phyloP scores from a whole-genome alignment of 805 yeast genomes.

The Babjeviella inositovora region DNA sequence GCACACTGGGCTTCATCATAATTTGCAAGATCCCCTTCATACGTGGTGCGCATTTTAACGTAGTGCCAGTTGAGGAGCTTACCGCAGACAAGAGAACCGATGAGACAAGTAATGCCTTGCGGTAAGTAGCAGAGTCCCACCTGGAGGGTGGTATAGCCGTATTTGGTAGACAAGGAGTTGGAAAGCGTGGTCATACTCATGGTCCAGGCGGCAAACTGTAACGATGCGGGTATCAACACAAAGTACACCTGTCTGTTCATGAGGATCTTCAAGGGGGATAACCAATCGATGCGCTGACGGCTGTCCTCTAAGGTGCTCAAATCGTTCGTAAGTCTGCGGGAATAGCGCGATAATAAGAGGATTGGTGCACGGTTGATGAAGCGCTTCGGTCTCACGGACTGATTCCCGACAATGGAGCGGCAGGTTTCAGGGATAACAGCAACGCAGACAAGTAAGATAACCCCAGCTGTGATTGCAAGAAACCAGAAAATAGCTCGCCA shows the following conservation, averaged over 20 bases:
- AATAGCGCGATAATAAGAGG: conserved; percentile 12
- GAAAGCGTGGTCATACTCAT: conserved; percentile 52
- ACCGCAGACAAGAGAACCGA: conserved; percentile 48
- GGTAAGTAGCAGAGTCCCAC: conserved; percentile 66
- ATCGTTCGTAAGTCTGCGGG: conserved; percentile 14
- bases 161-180: conserved; percentile 28
- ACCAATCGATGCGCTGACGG: conserved; percentile 7
- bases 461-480: conserved; percentile 46
- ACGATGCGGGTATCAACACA: conserved; percentile 37
- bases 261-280: conserved; percentile 25
- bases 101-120: conserved; percentile 50
- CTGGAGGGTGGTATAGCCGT: conserved; percentile 32
- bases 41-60: conserved; percentile 12
- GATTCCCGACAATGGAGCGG: conserved; percentile 60
- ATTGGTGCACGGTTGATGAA: conserved; percentile 28
- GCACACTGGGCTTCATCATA: conserved; percentile 7
- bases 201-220: conserved; percentile 59
- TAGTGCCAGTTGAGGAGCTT: conserved; percentile 36
- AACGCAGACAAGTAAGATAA: conserved; percentile 14
- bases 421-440: conserved; percentile 58
- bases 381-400: conserved; percentile 35
- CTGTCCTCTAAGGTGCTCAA: conserved; percentile 6
- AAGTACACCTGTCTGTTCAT: conserved; percentile 24
- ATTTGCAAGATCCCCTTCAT: conserved; percentile 7
- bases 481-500: conserved; percentile 82